A percentile compares a stretch with the other conserved stretches of the same genome.
phyloP scores from a whole-genome alignment of 441 rosid species.

The Raphanus hybrid region DNA sequence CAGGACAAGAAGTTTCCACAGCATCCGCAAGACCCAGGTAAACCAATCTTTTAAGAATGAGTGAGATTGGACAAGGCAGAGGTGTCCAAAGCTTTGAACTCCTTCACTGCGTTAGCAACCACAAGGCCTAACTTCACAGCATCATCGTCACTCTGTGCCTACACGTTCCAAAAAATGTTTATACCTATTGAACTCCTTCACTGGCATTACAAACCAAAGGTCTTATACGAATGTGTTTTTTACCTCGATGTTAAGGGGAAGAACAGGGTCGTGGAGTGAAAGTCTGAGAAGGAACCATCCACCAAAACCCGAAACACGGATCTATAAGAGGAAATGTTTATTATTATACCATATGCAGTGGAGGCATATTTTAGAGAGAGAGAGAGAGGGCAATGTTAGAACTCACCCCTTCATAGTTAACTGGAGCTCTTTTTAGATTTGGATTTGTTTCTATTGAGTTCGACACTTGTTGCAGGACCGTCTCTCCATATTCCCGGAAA shows the following conservation, averaged over 20 bases:
- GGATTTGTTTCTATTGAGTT: slow-evolving; percentile 59
- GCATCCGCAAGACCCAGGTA: neutral
- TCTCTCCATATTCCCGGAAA: slow-evolving; percentile 94
- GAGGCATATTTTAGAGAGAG: neutral
- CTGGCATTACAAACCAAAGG: neutral
- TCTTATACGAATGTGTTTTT: neutral
- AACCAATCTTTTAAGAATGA: slow-evolving; percentile 43
- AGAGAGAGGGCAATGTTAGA: neutral
- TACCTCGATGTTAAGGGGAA: slow-evolving; percentile 99
- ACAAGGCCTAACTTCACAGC: slow-evolving; percentile 75
- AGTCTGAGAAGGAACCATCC: slow-evolving; percentile 99
- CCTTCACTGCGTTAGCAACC: slow-evolving; percentile 69
- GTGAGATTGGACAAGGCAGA: slow-evolving; percentile 74
- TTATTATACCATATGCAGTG: neutral
- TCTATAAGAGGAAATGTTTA: slow-evolving; percentile 50
- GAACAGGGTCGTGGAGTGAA: slow-evolving; percentile 97
- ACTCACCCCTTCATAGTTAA: slow-evolving; percentile 92
- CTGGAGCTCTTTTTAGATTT: slow-evolving; percentile 81
- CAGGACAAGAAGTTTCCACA: neutral
- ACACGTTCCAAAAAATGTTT: neutral
- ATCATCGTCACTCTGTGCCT: slow-evolving; percentile 84
- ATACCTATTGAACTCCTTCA: neutral
- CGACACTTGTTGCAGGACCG: slow-evolving; percentile 72
- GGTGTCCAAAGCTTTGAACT: slow-evolving; percentile 82
- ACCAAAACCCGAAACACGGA: slow-evolving; percentile 88